Evolutionary conservation across 139 green algal genomes (phyloP).

Genomic region (Chlorella sp.): DNA sequence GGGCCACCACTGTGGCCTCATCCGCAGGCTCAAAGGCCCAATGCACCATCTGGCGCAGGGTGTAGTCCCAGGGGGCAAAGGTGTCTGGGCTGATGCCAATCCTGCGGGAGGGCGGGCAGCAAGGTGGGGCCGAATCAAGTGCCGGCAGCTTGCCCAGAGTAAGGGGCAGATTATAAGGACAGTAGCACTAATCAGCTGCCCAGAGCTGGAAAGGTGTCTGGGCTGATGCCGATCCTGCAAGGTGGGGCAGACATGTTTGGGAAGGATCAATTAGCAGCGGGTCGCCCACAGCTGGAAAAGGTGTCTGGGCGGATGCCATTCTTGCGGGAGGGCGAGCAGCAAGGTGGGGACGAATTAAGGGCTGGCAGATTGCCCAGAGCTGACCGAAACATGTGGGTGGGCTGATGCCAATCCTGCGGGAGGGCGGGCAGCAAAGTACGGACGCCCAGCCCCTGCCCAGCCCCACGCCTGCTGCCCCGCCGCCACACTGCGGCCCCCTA

Average conservation of each 20-base stretch:
- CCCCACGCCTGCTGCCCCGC: too few species aligned
- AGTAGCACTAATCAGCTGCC: neutral
- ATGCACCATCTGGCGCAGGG: slow-evolving; percentile 62
- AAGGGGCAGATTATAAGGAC: too few species aligned
- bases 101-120: neutral
- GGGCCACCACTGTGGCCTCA: slow-evolving; percentile 40
- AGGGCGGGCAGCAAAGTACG: too few species aligned
- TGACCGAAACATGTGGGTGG: too few species aligned
- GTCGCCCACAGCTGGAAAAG: slow-evolving; percentile 9
- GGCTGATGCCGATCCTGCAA: slow-evolving; percentile 53
- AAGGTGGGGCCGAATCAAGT: neutral
- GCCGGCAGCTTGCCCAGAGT: neutral
- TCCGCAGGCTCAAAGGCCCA: slow-evolving; percentile 72
- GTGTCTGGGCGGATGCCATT: slow-evolving; percentile 63
- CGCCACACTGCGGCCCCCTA: too few species aligned
- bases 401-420: slow-evolving; percentile 42
- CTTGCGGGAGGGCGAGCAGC: too few species aligned
- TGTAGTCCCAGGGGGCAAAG: slow-evolving; percentile 55
- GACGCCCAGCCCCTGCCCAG: too few species aligned
- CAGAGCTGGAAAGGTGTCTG: slow-evolving; percentile 46
- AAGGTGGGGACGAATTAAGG: too few species aligned
- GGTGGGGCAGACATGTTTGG: neutral
- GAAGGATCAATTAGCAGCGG: neutral
- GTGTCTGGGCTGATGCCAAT: slow-evolving; percentile 61
- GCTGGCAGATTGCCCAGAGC: too few species aligned